Evolutionary conservation across 352 stramenopile genomes (phyloP), one percentile per base, ranked within the genome.

Genomic region (Globisporangium okanoganense): DNA sequence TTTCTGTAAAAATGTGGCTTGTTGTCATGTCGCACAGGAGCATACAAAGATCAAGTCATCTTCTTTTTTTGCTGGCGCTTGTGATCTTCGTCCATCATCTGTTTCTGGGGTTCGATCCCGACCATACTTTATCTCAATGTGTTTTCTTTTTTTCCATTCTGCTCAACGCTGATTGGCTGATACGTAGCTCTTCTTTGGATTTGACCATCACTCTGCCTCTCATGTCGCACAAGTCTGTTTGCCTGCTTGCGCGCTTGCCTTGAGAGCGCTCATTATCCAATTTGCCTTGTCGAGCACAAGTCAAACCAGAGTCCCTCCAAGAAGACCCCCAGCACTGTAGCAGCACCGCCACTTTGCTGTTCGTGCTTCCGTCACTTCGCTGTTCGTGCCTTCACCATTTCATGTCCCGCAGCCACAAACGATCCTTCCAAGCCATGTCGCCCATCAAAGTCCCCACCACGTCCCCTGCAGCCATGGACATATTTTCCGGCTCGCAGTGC

Each of bases 401-500:
- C 1, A 57, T 57, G 51, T 35, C 33, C 33, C 25, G 20, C 33
- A 57, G 31, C 20, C 24, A 43, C 33, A 57, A 57, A 36, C 51
- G 51, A 57, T 57, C 51, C 51, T 47, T 47, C 51, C 20, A 33
- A 24, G 24, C 33, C 51, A 57, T 57, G 51, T 57, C 51, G 33
- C 33, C 51, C 14, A 38, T 18, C 8, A 57, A 25, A 16, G 16
- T 31, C 4, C 51, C 44, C n/a, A 12, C 51, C 31, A 20, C 51
- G n/a, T 36, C 51, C 13, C 64, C 59, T 0, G 78, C 61, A 61
- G 25, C 47, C 6, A 54, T 38, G 25, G 60, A 67, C 6, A 61
- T 84, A 27, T 71, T 82, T 62, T 54, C 64, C 13, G 65, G 76
- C 35, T 65, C 72, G 27, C 70, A 69, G 24, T 80, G 73, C 52